Evolutionary conservation across 1,284 basidiomycete genomes (phyloP).

Genomic region (Ustilago vetiveriae): DNA sequence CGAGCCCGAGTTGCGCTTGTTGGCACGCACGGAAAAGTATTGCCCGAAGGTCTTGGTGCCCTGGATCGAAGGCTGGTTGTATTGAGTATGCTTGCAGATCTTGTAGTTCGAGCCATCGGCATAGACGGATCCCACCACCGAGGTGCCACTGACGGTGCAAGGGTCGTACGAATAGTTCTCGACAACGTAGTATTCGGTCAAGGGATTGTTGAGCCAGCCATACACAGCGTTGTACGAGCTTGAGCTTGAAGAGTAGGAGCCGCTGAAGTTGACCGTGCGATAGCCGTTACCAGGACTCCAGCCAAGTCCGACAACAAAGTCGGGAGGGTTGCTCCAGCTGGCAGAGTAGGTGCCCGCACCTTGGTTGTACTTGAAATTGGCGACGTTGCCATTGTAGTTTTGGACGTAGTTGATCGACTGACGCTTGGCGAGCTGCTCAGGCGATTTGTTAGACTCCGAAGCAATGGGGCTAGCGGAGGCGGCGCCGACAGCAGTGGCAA

Average conservation of each 20-base stretch:
- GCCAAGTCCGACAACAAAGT: constrained; percentile 36
- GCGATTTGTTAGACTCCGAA: constrained; percentile 1
- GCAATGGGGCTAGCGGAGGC: neutral
- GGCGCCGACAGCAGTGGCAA: no score
- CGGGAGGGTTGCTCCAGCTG: constrained; percentile 27
- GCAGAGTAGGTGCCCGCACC: constrained; percentile 23
- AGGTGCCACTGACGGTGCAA: constrained; percentile 12
- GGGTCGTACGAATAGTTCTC: constrained; percentile 42
- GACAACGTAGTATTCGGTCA: constrained; percentile 43
- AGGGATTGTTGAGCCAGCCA: constrained; percentile 35
- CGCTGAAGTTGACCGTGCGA: constrained; percentile 29
- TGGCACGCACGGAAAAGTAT: constrained; percentile 25
- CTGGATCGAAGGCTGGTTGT: constrained; percentile 42
- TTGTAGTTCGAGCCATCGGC: constrained; percentile 35
- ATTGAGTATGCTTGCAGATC: constrained; percentile 41
- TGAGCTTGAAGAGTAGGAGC: constrained; percentile 23
- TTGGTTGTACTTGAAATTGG: constrained; percentile 32
- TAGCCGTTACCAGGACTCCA: constrained; percentile 16
- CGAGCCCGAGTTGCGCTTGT: constrained; percentile 30
- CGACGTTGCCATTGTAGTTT: constrained; percentile 33
- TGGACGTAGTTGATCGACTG: constrained; percentile 40
- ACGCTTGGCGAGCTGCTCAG: constrained; percentile 14
- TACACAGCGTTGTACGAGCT: constrained; percentile 38
- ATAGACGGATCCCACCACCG: constrained; percentile 17
- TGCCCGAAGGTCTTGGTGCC: constrained; percentile 40